These are phyloP conservation scores for Trichoderma gracile DNA, from an alignment of 2,329 filamentous ascomycete genomes.

Conservation along the genomic window DNA sequence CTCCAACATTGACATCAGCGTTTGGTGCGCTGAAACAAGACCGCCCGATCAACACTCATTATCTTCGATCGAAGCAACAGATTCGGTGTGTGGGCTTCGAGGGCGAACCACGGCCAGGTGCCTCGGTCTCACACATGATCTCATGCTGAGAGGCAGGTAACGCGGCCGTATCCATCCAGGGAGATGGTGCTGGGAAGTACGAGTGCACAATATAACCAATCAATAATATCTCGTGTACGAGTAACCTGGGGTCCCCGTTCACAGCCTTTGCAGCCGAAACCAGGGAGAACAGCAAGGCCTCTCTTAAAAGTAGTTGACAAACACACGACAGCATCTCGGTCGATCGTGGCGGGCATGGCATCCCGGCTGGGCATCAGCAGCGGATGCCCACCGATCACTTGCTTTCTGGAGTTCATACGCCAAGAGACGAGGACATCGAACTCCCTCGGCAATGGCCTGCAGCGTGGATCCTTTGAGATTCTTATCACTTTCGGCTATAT, in stretches of 20 bases:
- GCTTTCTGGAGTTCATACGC: background rate
- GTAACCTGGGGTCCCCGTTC: background rate
- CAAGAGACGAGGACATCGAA: background rate
- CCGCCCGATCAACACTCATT: background rate
- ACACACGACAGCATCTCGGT: background rate
- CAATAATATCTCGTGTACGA: background rate
- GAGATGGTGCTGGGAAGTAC: background rate
- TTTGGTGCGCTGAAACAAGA: background rate
- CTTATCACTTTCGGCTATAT: constrained; percentile 16
- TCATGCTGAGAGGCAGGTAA: background rate
- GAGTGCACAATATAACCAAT: too few relatives aligned
- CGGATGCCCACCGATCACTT: background rate
- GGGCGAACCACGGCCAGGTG: background rate
- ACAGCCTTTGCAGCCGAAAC: background rate
- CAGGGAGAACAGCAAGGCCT: background rate
- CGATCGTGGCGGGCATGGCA: background rate
- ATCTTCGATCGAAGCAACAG: background rate
- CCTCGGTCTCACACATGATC: background rate
- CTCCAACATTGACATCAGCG: background rate
- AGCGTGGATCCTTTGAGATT: background rate
- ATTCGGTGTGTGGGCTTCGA: background rate
- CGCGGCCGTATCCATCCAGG: background rate
- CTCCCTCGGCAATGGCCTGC: background rate
- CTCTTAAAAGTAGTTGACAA: too few relatives aligned
- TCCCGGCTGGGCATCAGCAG: background rate